Evolutionary conservation across 2,329 filamentous ascomycete species (phyloP), one percentile per base, ranked within the genome.

Genomic region (Daldinia sp.): DNA sequence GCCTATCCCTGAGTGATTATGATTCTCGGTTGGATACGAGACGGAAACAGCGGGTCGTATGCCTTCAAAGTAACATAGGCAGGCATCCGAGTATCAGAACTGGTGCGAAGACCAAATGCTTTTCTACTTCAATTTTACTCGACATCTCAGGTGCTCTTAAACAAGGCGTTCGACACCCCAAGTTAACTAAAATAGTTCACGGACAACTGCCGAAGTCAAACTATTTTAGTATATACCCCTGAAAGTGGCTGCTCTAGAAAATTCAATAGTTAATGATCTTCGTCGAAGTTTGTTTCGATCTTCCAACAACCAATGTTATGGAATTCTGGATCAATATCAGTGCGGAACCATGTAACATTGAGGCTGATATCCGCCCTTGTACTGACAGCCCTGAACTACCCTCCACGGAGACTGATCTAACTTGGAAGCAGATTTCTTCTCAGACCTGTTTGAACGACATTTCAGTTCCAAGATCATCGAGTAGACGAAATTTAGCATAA

Each of bases 201-300:
- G 21, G 19, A n/a, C 48, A 60, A 58, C 41, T 63, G 25, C 53
- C 50, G 43, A 58, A 55, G 61, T 21, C 25, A 47, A 39, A 35
- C 25, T 55, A 43, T 52, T 60, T 57, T 57, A 59, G 45, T n/a
- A 19, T 3, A 25, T 53, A 39, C 51, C 58, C 63, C 58, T 64
- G 53, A 59, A 45, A 41, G 32, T 39, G 48, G 21, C 17, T 37
- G 41, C 25, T 51, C 23, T 11, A 27, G 10, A 30, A 25, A 56
- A 61, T 53, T 45, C 17, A 57, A 58, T 55, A 19, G 51, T 45
- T 39, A 49, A 56, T 49, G 64, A 67, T 64, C 61, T 56, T 61
- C 47, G 50, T 54, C 35, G 39, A 60, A 66, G 15, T 59, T 57
- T 64, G 61, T 64, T 64, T 67, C 41, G 61, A 64, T 64, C 64